phyloP scores from a whole-genome alignment of 2,329 filamentous ascomycete genomes.

The Talaromyces pinophilus region DNA sequence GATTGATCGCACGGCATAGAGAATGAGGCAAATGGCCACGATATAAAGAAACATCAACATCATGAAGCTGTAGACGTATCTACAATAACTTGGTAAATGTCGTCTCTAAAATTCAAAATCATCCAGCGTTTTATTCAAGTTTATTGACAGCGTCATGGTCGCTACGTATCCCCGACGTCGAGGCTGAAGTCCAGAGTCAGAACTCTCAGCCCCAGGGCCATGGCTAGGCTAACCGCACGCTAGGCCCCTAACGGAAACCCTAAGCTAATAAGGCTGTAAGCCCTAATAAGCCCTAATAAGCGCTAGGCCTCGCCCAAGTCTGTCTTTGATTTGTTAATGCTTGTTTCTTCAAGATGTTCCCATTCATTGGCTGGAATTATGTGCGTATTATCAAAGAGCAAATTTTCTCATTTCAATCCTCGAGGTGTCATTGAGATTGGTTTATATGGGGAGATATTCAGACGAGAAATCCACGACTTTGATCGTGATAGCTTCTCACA shows the following conservation, averaged over 20 bases:
- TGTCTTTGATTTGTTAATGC: not conserved
- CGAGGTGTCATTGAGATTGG: too few relatives aligned
- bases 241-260: too few relatives aligned
- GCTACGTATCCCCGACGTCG: not conserved
- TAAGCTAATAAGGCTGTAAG: too few relatives aligned
- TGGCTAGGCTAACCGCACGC: not conserved
- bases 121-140: not conserved
- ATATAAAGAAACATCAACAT: not conserved
- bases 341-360: not conserved
- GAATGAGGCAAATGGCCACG: not conserved
- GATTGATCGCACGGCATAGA: not conserved
- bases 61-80: not conserved
- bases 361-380: not conserved
- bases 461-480: too few relatives aligned
- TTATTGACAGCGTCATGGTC: not conserved
- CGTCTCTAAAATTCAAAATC: not conserved
- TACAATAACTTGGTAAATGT: not conserved
- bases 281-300: not conserved
- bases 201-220: not conserved
- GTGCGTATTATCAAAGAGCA: not conserved
- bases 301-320: not conserved
- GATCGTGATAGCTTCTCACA: too few relatives aligned
- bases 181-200: not conserved
- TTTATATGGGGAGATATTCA: too few relatives aligned
- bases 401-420: not conserved